phyloP scores from a whole-genome alignment of 208 protist species.

The Crithidia mellificae region DNA sequence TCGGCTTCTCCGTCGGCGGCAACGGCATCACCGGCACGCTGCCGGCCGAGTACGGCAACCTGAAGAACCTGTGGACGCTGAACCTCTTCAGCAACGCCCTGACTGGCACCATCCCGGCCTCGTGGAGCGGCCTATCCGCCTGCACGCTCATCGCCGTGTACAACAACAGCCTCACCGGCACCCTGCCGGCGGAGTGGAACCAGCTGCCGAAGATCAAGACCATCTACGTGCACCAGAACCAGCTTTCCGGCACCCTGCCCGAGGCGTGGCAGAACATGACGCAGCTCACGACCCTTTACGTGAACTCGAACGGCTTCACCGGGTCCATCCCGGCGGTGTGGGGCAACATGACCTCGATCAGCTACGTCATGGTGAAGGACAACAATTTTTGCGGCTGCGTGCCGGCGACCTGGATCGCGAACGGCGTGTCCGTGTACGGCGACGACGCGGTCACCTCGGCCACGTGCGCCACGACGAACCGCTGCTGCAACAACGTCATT shows the following conservation, averaged over 20 bases:
- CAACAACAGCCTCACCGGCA: slow-evolving; percentile 15
- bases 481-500: slow-evolving; percentile 2
- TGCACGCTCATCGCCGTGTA: slow-evolving; percentile 12
- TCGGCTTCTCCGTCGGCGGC: slow-evolving; percentile 5
- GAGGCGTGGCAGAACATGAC: background rate
- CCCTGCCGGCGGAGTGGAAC: background rate
- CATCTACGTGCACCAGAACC: slow-evolving; percentile 3
- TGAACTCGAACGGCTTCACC: slow-evolving; percentile 6
- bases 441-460: background rate
- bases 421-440: background rate
- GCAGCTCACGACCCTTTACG: background rate
- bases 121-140: slow-evolving; percentile 4
- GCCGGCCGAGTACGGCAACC: slow-evolving; percentile 7
- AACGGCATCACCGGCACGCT: slow-evolving; percentile 7
- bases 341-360: slow-evolving; percentile 9
- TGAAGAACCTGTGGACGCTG: slow-evolving; percentile 1
- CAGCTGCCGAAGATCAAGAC: slow-evolving; percentile 8
- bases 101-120: slow-evolving; percentile 9
- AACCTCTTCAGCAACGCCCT: slow-evolving; percentile 14
- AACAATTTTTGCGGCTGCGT: slow-evolving; percentile 14
- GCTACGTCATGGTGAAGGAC: background rate
- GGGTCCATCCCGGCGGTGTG: slow-evolving; percentile 7
- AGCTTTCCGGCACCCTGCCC: slow-evolving; percentile 10
- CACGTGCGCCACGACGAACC: slow-evolving; percentile 3
- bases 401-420: background rate